Evolutionary conservation across 257 asterid species (phyloP).

Genomic region (Lantana camara): DNA sequence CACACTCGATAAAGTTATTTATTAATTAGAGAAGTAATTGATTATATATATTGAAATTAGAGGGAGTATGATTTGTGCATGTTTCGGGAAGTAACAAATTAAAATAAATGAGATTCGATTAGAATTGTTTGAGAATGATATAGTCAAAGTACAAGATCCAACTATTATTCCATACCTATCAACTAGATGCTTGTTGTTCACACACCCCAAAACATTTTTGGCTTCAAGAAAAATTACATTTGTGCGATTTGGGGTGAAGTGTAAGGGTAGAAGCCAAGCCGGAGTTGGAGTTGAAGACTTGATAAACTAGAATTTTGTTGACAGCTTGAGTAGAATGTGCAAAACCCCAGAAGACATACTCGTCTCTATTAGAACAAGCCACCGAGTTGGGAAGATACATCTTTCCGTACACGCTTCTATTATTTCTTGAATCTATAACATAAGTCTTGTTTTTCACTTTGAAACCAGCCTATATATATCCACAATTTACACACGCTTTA

Average conservation of each 20-base stretch:
- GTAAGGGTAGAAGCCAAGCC: neutral
- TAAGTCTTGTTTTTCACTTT: constrained; percentile 42
- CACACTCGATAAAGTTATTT: no score
- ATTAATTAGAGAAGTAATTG: no score
- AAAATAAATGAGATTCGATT: no score
- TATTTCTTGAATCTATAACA: neutral
- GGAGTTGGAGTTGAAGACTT: constrained; percentile 13
- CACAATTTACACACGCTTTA: neutral
- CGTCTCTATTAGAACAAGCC: constrained; percentile 40
- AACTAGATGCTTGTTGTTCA: no score
- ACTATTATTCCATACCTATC: no score
- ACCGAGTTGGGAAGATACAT: constrained; percentile 29
- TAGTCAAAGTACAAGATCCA: no score
- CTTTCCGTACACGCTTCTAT: neutral
- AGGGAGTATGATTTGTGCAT: no score
- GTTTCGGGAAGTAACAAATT: no score
- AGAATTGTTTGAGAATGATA: no score
- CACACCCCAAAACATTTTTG: no score
- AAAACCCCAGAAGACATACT: constrained; percentile 50
- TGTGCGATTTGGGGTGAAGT: constrained; percentile 15
- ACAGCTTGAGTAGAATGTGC: constrained; percentile 48
- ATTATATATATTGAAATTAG: no score
- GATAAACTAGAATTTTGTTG: constrained; percentile 16
- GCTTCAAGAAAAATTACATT: no score
- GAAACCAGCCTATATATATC: constrained; percentile 33